These are phyloP conservation scores for Agaricales sp. DNA, from an alignment of 1,284 basidiomycete species.

Conservation along the genomic window DNA sequence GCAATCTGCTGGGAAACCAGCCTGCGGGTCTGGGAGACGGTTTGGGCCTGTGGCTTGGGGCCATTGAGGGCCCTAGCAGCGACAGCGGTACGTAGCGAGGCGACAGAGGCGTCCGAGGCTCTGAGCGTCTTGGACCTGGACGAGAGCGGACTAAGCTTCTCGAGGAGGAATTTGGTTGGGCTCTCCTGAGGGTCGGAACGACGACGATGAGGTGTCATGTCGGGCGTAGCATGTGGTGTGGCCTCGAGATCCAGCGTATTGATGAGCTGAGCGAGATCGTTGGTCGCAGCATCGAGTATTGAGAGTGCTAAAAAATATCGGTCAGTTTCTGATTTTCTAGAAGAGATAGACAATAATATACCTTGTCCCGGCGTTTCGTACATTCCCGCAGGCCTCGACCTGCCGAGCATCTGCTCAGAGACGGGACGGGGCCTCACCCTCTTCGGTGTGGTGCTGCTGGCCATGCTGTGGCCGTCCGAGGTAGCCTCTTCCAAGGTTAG, in stretches of 20 bases:
- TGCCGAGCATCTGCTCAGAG: constrained; percentile 53
- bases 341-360: constrained; percentile 13
- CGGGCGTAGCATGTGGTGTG: constrained; percentile 45
- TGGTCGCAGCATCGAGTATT: constrained; percentile 63
- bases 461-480: constrained; percentile 32
- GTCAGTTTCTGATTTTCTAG: constrained; percentile 6
- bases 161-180: not conserved
- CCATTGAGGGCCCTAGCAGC: not conserved
- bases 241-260: constrained; percentile 65
- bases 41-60: constrained; percentile 9
- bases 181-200: not conserved
- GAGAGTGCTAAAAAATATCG: constrained; percentile 27
- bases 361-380: constrained; percentile 44
- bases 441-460: constrained; percentile 38
- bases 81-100: not conserved
- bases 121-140: not conserved
- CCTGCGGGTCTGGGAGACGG: not conserved
- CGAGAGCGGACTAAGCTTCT: not conserved
- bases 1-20: constrained; percentile 39
- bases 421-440: constrained; percentile 41
- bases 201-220: constrained; percentile 26
- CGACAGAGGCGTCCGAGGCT: not conserved
- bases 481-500: constrained; percentile 42
- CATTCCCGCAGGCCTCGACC: constrained; percentile 36
- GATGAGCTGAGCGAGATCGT: constrained; percentile 67